These are phyloP conservation scores for Asterionellopsis glacialis DNA, from an alignment of 108 stramenopile genomes.

Conservation along the genomic window DNA sequence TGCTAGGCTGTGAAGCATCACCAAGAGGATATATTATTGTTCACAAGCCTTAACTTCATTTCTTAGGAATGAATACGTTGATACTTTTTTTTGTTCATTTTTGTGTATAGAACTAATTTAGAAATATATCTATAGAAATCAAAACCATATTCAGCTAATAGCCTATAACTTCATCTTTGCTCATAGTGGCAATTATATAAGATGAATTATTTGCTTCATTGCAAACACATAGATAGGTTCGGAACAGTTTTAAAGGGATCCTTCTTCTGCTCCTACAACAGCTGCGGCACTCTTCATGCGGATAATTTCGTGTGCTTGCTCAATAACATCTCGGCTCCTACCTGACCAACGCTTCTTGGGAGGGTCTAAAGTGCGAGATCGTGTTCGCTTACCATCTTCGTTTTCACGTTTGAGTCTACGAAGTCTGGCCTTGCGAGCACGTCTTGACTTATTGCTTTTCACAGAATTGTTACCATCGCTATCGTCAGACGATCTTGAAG, in stretches of 20 bases:
- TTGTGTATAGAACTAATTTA: no score
- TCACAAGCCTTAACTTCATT: neutral
- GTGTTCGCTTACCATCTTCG: constrained; percentile 1
- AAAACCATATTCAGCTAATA: no score
- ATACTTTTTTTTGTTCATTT: no score
- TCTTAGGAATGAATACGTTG: no score
- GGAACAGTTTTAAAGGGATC: constrained; percentile 21
- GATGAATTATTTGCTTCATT: no score
- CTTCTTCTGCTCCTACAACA: constrained; percentile 33
- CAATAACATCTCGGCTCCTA: neutral
- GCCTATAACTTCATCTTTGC: no score
- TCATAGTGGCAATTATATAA: no score
- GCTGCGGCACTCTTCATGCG: constrained; percentile 23
- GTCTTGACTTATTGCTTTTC: neutral
- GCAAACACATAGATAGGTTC: neutral
- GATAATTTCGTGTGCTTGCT: constrained; percentile 10
- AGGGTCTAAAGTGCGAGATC: constrained; percentile 2
- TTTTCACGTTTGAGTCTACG: neutral
- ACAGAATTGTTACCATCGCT: neutral
- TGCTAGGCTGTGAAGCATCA: constrained; percentile 2
- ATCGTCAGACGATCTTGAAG: neutral
- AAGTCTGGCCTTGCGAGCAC: constrained; percentile 4
- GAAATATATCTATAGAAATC: no score
- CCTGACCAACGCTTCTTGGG: neutral
- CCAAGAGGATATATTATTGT: constrained; percentile 4